Base-by-base conservation (phyloP, 306 rosid genomes). In the Castanopsis chinensis region DNA sequence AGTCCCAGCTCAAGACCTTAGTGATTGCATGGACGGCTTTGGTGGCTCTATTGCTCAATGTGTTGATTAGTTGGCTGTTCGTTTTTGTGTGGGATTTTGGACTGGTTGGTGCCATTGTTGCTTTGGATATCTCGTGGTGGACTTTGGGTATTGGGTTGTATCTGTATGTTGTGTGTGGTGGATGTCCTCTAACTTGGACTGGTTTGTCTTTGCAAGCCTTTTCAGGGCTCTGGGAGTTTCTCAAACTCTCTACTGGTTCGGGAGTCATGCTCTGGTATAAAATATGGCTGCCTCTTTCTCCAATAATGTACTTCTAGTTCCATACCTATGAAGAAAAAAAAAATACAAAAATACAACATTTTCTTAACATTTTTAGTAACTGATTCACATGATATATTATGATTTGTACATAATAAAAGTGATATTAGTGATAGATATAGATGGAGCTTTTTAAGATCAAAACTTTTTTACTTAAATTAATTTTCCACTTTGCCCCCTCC, bases 121-220 rank as follows among this genome's bases (percentile, higher is more conserved):
- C 92, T 73, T 67, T 92, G 75, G 92, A 90, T 27, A 75, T 92
- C 10, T 90, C 96, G 0, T 90, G 93, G 97, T 89, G 96, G 93
- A 45, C 88, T 35, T 15, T 88, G 80, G 93, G 82, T 21, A 53
- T 92, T 4, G 96, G 91, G 1, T 43, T 90, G 79, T 85, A 71
- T 28, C 72, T 56, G 4, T 90, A 88, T 10, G 32, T 71, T 11
- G 80, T 78, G 6, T 84, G 41, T 3, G 97, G 97, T 30, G 87
- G 93, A 4, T 92, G 97, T 32, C 95, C 97, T 60, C 78, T 76
- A 12, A 92, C 93, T 56, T 90, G 97, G 97, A 57, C 58, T 32
- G 93, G 95, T 14, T 86, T 86, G 71, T 92, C 97, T 1, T 0
- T 71, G 3, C 82, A 90, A 83, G 92, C 97, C 27, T 89, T 92